A percentile compares a stretch with the other conserved stretches of the same genome.
Conservation (phyloP, 2,329 filamentous ascomycete species). For the Helotiales sp. region DNA sequence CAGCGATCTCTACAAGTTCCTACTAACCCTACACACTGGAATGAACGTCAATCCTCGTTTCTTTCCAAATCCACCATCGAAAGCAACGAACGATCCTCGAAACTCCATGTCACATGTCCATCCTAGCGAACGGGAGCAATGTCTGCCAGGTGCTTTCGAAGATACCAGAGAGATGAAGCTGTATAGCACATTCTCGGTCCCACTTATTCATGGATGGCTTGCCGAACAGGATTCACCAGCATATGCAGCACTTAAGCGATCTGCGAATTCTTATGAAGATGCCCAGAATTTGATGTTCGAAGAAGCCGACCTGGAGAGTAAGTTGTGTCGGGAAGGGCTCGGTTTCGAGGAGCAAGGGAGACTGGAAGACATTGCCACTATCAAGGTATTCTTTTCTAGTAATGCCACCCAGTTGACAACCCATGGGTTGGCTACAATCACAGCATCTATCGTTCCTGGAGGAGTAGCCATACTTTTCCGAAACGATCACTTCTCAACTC, state of each 20-base stretch:
- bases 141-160: conserved; percentile 77
- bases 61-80: conserved; percentile 58
- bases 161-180: conserved; percentile 87
- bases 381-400: conserved; percentile 79
- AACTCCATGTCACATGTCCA: conserved; percentile 59
- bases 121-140: conserved; percentile 53
- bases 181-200: conserved; percentile 87
- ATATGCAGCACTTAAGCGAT: conserved; percentile 72
- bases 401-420: conserved; percentile 88
- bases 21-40: conserved; percentile 88
- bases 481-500: conserved; percentile 94
- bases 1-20: conserved; percentile 82
- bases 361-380: conserved; percentile 81
- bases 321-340: conserved; percentile 67
- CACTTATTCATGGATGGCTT: conserved; percentile 92
- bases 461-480: conserved; percentile 90
- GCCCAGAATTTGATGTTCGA: conserved; percentile 87
- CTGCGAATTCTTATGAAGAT: conserved; percentile 87
- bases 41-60: conserved; percentile 98
- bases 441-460: conserved; percentile 72
- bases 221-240: conserved; percentile 69
- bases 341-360: conserved; percentile 75
- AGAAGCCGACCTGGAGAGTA: conserved; percentile 86
- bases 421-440: conserved; percentile 78
- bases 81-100: conserved; percentile 42